Evolutionary conservation across 179 eudicot species (phyloP), one percentile per base, ranked within the genome.

Genomic region (Beta lomatogona): DNA sequence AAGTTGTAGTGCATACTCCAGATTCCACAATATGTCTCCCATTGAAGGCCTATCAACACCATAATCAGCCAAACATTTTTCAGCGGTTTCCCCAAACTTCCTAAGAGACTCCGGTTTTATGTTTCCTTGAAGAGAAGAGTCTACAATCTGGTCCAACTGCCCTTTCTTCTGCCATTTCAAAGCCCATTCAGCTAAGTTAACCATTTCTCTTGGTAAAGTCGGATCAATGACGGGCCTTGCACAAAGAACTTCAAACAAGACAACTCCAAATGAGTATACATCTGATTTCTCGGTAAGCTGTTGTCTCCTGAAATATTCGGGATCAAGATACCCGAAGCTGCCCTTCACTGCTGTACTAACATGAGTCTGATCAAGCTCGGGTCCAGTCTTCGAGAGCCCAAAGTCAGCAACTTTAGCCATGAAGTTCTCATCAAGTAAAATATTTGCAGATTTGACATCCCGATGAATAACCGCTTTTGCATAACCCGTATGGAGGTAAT

Each of bases 381-480:
- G 97, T 41, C 97, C 97, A 0, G 93, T 83, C 83, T 89, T 93
- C 19, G 97, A 93, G 11, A 93, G 85, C 77, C 97, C 97, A 45
- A 93, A 93, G 82, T 93, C 97, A 0, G 97, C 94, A 75, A 93
- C 97, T 80, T 93, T 93, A 19, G 97, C 94, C 92, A 91, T 82
- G 22, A 89, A 77, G 78, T 90, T 91, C 84, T 90, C 97, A 71
- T 92, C 94, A 1, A 92, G 91, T 79, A 92, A 85, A 78, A 92
- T 92, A 75, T 92, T 92, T 55, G 97, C 93, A 50, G 97, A 92
- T 69, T 92, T 92, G 7, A 92, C 94, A 79, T 92, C 97, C 9
- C 97, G 91, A 79, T 92, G 97, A 73, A 92, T 92, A 11, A 92
- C 90, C 16, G 94, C 94, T 83, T 89, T 91, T 13, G 93, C 87